Evolutionary conservation across 2,329 filamentous ascomycete species (phyloP).

Genomic region (Hymenoscyphus infarciens): DNA sequence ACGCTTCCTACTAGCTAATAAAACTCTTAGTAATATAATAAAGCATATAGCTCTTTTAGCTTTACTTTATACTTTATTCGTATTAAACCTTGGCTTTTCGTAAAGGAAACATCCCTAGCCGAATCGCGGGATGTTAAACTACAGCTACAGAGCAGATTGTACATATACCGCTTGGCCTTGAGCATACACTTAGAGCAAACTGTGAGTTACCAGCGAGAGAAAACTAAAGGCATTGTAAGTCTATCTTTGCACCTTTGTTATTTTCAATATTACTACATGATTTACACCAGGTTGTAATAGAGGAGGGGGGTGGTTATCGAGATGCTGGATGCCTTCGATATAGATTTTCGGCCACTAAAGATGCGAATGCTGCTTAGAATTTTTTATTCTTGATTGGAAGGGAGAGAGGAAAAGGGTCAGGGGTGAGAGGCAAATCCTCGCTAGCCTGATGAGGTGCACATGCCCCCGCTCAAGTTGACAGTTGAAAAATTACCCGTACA

Average conservation of each 20-base stretch:
- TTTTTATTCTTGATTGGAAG: neutral
- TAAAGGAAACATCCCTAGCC: too few species aligned
- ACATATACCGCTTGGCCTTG: neutral
- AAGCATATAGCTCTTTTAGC: too few species aligned
- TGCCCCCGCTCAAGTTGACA: too few species aligned
- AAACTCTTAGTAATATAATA: too few species aligned
- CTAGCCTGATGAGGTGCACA: too few species aligned
- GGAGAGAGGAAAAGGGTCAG: too few species aligned
- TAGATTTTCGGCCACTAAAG: neutral
- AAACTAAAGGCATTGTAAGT: constrained; percentile 1
- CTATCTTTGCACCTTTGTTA: neutral
- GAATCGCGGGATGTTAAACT: neutral
- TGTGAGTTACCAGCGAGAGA: neutral
- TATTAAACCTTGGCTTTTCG: too few species aligned
- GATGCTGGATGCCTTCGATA: constrained; percentile 1
- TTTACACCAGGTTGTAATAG: neutral
- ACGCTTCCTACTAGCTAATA: too few species aligned
- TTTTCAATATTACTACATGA: neutral
- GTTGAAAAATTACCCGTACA: too few species aligned
- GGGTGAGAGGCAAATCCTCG: too few species aligned
- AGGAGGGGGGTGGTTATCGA: constrained; percentile 1
- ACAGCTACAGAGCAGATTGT: neutral
- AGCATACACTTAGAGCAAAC: neutral
- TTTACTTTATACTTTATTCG: too few species aligned
- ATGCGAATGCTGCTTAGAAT: neutral